These are phyloP conservation scores for Cupressus sempervirens DNA, from an alignment of 75 land plant species.

Conservation along the genomic window DNA sequence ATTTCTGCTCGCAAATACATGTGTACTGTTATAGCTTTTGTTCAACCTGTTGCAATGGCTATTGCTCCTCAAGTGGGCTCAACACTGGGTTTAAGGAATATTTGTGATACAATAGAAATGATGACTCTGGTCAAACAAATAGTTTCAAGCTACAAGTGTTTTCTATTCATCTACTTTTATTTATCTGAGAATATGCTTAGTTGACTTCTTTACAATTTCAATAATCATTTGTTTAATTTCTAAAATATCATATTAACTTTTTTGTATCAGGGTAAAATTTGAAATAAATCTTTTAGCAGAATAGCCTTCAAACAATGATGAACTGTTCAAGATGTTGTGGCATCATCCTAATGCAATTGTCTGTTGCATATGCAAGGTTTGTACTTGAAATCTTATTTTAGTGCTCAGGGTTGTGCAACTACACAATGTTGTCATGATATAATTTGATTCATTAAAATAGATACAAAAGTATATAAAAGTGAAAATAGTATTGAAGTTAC, in stretches of 20 bases:
- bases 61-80: constrained; percentile 35
- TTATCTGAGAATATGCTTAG: neutral
- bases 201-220: neutral
- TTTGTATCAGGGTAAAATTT: constrained; percentile 26
- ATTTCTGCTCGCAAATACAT: constrained; percentile 48
- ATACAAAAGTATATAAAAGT: neutral
- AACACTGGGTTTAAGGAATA: constrained; percentile 9
- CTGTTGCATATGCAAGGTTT: constrained; percentile 53
- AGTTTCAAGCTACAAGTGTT: constrained; percentile 38
- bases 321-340: constrained; percentile 39
- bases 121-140: constrained; percentile 32
- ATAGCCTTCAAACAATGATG: constrained; percentile 29
- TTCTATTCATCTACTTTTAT: neutral
- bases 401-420: neutral
- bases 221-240: neutral
- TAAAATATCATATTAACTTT: neutral
- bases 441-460: neutral
- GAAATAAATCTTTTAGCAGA: constrained; percentile 27
- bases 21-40: constrained; percentile 45
- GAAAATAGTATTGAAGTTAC: neutral
- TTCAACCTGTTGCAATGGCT: constrained; percentile 50
- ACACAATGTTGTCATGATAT: neutral
- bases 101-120: constrained; percentile 31
- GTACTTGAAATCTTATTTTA: neutral
- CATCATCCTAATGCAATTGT: constrained; percentile 44